These are phyloP conservation scores for Penicillium sp. DNA, from an alignment of 2,329 filamentous ascomycete species.

Conservation along the genomic window DNA sequence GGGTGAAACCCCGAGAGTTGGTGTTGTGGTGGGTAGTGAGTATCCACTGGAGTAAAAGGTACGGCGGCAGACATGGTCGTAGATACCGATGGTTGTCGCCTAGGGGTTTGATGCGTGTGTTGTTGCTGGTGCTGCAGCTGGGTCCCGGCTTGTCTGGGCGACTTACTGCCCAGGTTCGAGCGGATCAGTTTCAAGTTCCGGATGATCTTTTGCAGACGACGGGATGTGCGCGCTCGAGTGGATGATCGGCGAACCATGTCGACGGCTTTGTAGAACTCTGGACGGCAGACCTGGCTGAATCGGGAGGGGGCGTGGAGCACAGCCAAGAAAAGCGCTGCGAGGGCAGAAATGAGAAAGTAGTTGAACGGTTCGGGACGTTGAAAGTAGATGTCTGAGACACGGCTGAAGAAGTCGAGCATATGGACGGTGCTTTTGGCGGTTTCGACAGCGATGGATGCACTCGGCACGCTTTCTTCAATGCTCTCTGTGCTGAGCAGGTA, in stretches of 20 bases:
- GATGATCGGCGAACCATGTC: conserved; percentile 52
- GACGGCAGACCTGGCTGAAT: conserved; percentile 34
- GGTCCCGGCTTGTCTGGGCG: no score
- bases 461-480: conserved; percentile 30
- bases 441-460: conserved; percentile 37
- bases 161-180: conserved; percentile 40
- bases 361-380: conserved; percentile 37
- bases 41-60: no score
- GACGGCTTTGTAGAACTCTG: conserved; percentile 48
- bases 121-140: no score
- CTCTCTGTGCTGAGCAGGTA: conserved; percentile 35
- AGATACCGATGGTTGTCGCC: no score
- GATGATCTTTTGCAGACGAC: conserved; percentile 52
- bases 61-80: no score
- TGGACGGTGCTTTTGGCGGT: conserved; percentile 34
- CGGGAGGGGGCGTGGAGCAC: conserved; percentile 39
- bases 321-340: conserved; percentile 38
- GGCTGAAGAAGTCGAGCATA: conserved; percentile 33
- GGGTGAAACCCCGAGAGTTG: no score
- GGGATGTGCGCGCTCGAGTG: conserved; percentile 48
- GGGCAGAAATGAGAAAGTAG: conserved; percentile 36
- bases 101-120: conserved; percentile 11
- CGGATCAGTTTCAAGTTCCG: conserved; percentile 50
- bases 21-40: no score
- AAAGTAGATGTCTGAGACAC: conserved; percentile 32